Conservation (phyloP, 208 protist genomes). For the Trypanosoma lewisi region DNA sequence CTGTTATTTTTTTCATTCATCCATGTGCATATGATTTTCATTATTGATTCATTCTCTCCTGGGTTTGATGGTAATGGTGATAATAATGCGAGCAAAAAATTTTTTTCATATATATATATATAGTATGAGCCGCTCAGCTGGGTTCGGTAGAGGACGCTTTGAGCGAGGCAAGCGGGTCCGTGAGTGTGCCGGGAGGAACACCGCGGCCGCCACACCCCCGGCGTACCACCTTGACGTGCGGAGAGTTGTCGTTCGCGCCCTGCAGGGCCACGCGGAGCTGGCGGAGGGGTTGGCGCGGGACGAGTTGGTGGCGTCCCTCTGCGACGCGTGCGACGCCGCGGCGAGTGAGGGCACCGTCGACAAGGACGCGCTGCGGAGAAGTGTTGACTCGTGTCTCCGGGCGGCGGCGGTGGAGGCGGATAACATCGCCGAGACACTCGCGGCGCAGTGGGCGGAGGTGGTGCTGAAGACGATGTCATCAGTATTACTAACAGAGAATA, state of each 20-base stretch:
- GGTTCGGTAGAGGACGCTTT: constrained; percentile 12
- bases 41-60: too few species aligned
- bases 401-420: not conserved
- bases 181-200: not conserved
- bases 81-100: too few species aligned
- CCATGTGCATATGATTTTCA: not conserved
- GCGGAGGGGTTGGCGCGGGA: not conserved
- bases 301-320: constrained; percentile 11
- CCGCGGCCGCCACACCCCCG: not conserved
- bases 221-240: constrained; percentile 1
- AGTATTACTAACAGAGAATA: not conserved
- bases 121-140: constrained; percentile 3
- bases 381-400: constrained; percentile 6
- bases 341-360: constrained; percentile 1
- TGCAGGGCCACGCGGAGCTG: not conserved
- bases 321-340: constrained; percentile 5
- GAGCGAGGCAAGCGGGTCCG: not conserved
- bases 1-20: not conserved
- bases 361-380: not conserved
- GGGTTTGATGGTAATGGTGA: too few species aligned
- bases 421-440: constrained; percentile 6
- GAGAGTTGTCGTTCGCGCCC: not conserved
- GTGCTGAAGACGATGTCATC: not conserved
- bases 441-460: constrained; percentile 1
- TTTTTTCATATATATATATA: too few species aligned